Percentiles rank a stretch among this genome's conserved stretches.
Evolutionary conservation across 257 asterid species (phyloP).

Genomic region (Solanum rostratum): DNA sequence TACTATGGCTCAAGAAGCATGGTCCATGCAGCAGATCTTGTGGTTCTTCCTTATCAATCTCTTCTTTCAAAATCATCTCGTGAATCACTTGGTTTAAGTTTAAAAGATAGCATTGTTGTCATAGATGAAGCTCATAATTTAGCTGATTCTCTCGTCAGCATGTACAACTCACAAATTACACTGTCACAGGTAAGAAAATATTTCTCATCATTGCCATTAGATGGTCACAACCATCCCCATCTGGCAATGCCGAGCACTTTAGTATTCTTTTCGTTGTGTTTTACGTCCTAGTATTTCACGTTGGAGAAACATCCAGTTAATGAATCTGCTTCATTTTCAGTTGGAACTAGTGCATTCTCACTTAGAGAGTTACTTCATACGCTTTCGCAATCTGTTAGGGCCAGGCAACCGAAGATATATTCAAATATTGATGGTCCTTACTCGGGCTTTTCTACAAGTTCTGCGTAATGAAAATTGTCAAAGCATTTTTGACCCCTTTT

Average conservation of each 20-base stretch:
- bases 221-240: neutral
- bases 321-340: conserved; percentile 32
- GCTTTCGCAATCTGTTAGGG: conserved; percentile 71
- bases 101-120: conserved; percentile 62
- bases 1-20: conserved; percentile 89
- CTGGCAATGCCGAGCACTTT: neutral
- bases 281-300: neutral
- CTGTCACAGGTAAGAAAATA: conserved; percentile 48
- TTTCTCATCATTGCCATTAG: neutral
- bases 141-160: conserved; percentile 86
- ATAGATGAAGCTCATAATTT: conserved; percentile 98
- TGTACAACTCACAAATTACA: conserved; percentile 78
- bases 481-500: conserved; percentile 12
- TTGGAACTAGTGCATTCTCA: conserved; percentile 55
- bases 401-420: conserved; percentile 92
- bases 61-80: conserved; percentile 93
- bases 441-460: conserved; percentile 45
- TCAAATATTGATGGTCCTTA: conserved; percentile 70
- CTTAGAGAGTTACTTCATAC: conserved; percentile 55
- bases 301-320: conserved; percentile 1
- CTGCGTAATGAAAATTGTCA: conserved; percentile 24
- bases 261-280: neutral
- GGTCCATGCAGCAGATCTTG: conserved; percentile 77
- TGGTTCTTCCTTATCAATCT: conserved; percentile 94
- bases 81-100: conserved; percentile 75